Percentiles rank a stretch among this genome's conserved stretches.
Evolutionary conservation across 2,329 filamentous ascomycete genomes (phyloP).

Genomic region (Colletotrichum higginsianum): DNA sequence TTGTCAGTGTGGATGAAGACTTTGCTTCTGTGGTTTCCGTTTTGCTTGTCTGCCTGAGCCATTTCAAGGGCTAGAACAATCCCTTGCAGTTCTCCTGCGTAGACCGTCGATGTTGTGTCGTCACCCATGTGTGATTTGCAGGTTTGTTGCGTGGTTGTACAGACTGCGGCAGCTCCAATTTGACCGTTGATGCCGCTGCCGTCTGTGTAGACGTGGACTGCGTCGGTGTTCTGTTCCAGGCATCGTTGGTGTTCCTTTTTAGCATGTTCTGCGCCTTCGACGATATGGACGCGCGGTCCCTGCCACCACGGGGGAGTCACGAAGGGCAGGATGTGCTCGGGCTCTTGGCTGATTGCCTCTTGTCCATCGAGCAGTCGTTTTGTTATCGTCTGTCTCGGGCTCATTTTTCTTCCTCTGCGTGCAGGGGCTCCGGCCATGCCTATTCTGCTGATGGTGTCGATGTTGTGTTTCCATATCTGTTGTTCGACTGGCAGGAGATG

Average conservation of each 20-base stretch:
- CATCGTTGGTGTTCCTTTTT: constrained; percentile 6
- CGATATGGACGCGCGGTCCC: not conserved
- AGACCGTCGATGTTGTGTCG: not conserved
- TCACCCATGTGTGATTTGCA: constrained; percentile 7
- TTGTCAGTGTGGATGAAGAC: constrained; percentile 23
- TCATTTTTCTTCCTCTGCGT: not conserved
- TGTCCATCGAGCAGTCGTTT: constrained; percentile 2
- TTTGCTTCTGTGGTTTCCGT: constrained; percentile 5
- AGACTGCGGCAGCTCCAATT: constrained; percentile 4
- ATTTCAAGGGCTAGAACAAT: constrained; percentile 7
- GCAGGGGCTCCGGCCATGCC: not conserved
- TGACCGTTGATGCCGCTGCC: constrained; percentile 36
- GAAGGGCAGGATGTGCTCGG: constrained; percentile 2
- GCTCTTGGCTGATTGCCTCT: not conserved
- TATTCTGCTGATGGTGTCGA: not conserved
- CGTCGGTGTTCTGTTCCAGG: not conserved
- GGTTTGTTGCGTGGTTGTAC: not conserved
- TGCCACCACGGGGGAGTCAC: constrained; percentile 6
- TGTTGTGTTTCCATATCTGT: constrained; percentile 17
- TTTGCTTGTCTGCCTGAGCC: constrained; percentile 4
- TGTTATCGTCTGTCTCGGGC: constrained; percentile 8
- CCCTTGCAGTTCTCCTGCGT: constrained; percentile 2
- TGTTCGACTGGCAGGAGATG: constrained; percentile 1
- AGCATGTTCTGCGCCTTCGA: not conserved
- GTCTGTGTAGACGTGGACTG: constrained; percentile 30